Base-by-base conservation (phyloP, 768 basidiomycete species). In the Tylopilus rubrobrunneus region DNA sequence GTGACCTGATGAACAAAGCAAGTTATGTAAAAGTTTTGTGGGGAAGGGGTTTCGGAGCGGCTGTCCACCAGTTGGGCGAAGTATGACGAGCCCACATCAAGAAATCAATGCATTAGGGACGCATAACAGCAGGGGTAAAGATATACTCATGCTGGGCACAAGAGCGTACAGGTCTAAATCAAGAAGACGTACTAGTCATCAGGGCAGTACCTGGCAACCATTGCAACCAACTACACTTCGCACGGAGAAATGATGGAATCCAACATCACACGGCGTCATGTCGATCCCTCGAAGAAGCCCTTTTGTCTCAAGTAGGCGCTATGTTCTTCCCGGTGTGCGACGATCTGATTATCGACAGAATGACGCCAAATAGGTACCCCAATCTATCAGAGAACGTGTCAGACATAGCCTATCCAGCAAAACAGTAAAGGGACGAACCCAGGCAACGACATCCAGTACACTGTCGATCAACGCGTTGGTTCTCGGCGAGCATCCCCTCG, bases 391-490 rank as follows among this genome's bases (percentile, higher is more conserved):
- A 37, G 17, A 5, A 15, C 7, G 12, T 5, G 36, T 56, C 34
- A 57, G 31, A 25, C n/a, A 28, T 7, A 10, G 12, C 33, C 17
- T 8, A 44, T 42, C 57, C 48, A 21, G 15, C 11, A 29, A 27
- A 45, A 43, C 33, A 15, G 23, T 9, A 28, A 49, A 27, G 15
- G 45, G 23, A 72, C 80, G 39, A 51, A 83, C 81, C 64, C 66
- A 74, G 19, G 77, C 79, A 48, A 74, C 64, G 29, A 77, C 58
- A 52, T 80, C 79, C 36, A 69, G 40, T 2, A 58, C 37, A 1
- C 29, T 55, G 52, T 94, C 92, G 42, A 82, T 42, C n/a, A 89
- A 57, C 52, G 74, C 66, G 62, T 82, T 87, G 53, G 80, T 80
- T 29, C 77, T 70, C 1, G 86, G 86, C 40, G 77, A 65, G 64